phyloP scores from a whole-genome alignment of 345 rosid genomes.

The Euclidium syriacum region DNA sequence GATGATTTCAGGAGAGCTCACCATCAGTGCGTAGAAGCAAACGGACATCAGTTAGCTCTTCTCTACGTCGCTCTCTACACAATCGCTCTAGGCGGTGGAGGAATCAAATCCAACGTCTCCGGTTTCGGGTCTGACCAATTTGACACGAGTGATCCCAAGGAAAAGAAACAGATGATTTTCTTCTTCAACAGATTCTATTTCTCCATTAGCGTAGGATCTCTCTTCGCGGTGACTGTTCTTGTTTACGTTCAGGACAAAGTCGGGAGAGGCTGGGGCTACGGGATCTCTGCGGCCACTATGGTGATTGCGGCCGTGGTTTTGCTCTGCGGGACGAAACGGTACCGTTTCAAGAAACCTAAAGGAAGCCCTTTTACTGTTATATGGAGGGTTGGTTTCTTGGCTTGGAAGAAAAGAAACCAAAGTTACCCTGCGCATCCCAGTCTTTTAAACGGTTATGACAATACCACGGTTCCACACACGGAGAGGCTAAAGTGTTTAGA shows the following conservation, averaged over 20 bases:
- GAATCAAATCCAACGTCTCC: constrained; percentile 87
- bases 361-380: constrained; percentile 86
- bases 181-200: constrained; percentile 78
- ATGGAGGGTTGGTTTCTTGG: constrained; percentile 68
- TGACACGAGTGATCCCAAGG: constrained; percentile 66
- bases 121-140: constrained; percentile 95
- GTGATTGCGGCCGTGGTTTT: constrained; percentile 52
- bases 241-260: constrained; percentile 86
- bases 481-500: constrained; percentile 70
- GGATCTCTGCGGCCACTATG: constrained; percentile 82
- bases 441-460: constrained; percentile 52
- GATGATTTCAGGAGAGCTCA: constrained; percentile 47
- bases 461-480: constrained; percentile 52
- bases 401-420: constrained; percentile 64
- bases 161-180: constrained; percentile 68
- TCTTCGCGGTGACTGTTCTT: constrained; percentile 65
- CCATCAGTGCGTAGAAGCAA: constrained; percentile 66
- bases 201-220: constrained; percentile 69
- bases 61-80: constrained; percentile 78
- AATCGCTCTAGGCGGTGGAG: constrained; percentile 81
- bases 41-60: constrained; percentile 57
- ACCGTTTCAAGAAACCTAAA: constrained; percentile 68
- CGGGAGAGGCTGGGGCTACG: constrained; percentile 95
- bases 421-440: constrained; percentile 53
- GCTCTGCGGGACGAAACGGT: constrained; percentile 52